phyloP scores from a whole-genome alignment of 768 basidiomycete species.

The Asterophora lycoperdoides region DNA sequence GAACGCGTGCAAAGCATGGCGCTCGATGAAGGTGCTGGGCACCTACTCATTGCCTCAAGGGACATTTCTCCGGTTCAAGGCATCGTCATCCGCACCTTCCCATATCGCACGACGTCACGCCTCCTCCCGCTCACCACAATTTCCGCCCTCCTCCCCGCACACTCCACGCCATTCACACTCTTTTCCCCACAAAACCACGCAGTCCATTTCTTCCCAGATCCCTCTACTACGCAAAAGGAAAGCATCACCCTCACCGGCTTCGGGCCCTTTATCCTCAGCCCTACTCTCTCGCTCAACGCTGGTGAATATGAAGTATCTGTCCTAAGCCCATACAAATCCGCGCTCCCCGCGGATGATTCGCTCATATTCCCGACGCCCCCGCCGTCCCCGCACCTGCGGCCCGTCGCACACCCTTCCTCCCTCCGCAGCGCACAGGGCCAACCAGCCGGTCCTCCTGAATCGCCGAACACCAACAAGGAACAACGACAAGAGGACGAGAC shows the following conservation, averaged over 20 bases:
- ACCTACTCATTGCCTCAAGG: slow-evolving; percentile 4
- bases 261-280: slow-evolving; percentile 23
- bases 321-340: slow-evolving; percentile 25
- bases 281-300: slow-evolving; percentile 22
- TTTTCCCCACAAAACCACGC: slow-evolving; percentile 13
- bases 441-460: no score
- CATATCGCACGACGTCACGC: background rate
- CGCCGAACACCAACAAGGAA: background rate
- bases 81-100: background rate
- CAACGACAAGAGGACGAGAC: no score
- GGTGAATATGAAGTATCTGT: slow-evolving; percentile 30
- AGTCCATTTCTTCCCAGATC: slow-evolving; percentile 13
- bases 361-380: slow-evolving; percentile 35
- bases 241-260: slow-evolving; percentile 3
- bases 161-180: slow-evolving; percentile 12
- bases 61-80: slow-evolving; percentile 8
- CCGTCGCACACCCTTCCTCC: slow-evolving; percentile 5
- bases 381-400: slow-evolving; percentile 29
- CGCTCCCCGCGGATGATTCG: slow-evolving; percentile 9
- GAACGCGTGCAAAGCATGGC: slow-evolving; percentile 2
- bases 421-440: background rate
- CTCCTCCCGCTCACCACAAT: slow-evolving; percentile 7
- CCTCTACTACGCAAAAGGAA: background rate
- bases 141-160: slow-evolving; percentile 6
- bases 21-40: background rate